Evolutionary conservation across 345 rosid species (phyloP).

Genomic region (Microcos paniculata): DNA sequence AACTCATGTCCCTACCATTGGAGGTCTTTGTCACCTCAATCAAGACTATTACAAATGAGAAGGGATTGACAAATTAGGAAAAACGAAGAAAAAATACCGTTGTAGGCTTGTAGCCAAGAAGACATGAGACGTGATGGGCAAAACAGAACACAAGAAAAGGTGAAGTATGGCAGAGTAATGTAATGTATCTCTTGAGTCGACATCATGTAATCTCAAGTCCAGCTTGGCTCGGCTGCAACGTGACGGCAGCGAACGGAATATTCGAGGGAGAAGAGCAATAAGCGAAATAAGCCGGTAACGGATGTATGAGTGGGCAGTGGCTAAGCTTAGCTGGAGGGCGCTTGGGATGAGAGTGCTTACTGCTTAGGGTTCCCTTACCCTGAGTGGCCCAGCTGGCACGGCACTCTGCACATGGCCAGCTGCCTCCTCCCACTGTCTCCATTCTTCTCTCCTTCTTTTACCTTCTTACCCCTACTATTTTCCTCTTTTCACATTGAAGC

Average conservation of each 20-base stretch:
- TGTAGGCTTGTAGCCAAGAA: no score
- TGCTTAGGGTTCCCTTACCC: conserved; percentile 27
- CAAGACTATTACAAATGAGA: no score
- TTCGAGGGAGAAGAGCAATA: background rate
- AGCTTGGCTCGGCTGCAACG: background rate
- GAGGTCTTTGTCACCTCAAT: no score
- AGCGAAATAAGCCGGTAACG: background rate
- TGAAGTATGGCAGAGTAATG: no score
- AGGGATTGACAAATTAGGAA: no score
- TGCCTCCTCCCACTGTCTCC: conserved; percentile 1
- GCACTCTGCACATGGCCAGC: conserved; percentile 36
- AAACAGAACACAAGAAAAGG: no score
- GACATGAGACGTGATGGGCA: no score
- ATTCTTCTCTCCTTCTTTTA: background rate
- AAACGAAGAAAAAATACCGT: no score
- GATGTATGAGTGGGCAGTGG: background rate
- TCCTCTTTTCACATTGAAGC: background rate
- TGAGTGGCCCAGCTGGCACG: conserved; percentile 39
- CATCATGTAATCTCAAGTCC: background rate
- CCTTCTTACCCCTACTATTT: background rate
- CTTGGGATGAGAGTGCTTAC: background rate
- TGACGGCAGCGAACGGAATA: background rate
- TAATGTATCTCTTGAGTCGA: background rate
- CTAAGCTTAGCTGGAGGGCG: conserved; percentile 23
- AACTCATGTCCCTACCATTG: no score